A percentile compares a stretch with the other conserved stretches of the same genome.
Conservation (phyloP, 805 yeast genomes). For the Nakazawaea populi region DNA sequence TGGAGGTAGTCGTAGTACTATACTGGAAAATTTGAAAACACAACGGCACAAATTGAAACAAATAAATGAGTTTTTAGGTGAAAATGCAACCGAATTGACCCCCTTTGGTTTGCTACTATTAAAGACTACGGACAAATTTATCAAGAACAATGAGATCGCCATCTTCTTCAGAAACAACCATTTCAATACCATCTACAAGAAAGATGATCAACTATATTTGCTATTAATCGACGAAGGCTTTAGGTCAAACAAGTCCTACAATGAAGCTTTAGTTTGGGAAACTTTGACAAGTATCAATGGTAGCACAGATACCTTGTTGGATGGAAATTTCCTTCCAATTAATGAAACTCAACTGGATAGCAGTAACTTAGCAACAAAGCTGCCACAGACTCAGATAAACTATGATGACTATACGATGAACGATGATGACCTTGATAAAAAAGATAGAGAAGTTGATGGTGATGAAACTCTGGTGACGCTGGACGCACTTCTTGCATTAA, state of each 20-base stretch:
- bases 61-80: conserved; percentile 44
- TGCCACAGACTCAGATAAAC: neutral
- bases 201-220: conserved; percentile 45
- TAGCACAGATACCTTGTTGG: conserved; percentile 58
- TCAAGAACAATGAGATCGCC: conserved; percentile 50
- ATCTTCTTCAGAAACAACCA: conserved; percentile 89
- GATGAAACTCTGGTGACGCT: conserved; percentile 16
- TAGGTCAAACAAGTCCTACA: conserved; percentile 17
- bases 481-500: conserved; percentile 22
- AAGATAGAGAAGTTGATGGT: conserved; percentile 13
- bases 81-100: conserved; percentile 74
- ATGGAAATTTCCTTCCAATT: conserved; percentile 56
- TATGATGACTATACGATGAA: conserved; percentile 13
- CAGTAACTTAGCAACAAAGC: neutral
- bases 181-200: conserved; percentile 64
- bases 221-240: conserved; percentile 76
- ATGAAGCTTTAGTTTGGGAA: conserved; percentile 71
- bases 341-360: neutral
- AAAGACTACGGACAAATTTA: conserved; percentile 22
- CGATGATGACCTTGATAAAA: conserved; percentile 20
- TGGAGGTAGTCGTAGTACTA: too few species aligned
- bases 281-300: conserved; percentile 65
- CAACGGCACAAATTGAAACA: conserved; percentile 11
- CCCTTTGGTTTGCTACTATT: conserved; percentile 51
- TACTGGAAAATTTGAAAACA: conserved; percentile 2